Conservation (phyloP, 345 rosid genomes). For the Eucalyptus rudis region DNA sequence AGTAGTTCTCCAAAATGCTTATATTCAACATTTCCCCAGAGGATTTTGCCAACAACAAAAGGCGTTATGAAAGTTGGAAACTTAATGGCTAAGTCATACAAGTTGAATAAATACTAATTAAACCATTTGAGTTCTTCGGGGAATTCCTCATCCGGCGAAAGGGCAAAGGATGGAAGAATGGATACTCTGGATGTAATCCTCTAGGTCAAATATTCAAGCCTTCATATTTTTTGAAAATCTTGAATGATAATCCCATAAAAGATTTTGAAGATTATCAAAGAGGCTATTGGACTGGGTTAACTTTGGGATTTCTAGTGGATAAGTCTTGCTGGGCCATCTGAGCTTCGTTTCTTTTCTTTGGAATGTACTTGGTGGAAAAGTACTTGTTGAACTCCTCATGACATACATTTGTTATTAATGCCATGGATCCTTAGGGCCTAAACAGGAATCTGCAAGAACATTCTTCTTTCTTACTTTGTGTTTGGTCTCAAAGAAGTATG, state of each 20-base stretch:
- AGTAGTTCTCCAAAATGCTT: neutral
- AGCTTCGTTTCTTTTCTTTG: neutral
- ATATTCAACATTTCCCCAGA: neutral
- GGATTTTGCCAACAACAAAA: neutral
- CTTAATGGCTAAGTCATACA: neutral
- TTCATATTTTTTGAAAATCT: neutral
- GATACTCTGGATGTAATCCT: neutral
- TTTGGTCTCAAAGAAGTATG: neutral
- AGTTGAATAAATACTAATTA: neutral
- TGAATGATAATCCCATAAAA: neutral
- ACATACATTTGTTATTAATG: neutral
- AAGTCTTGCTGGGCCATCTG: neutral
- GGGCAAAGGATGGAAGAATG: neutral
- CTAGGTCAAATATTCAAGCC: neutral
- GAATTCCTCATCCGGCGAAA: too few relatives aligned
- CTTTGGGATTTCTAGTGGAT: neutral
- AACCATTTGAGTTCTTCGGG: neutral
- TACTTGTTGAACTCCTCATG: neutral
- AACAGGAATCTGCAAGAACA: neutral
- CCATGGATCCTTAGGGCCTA: neutral
- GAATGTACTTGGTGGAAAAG: neutral
- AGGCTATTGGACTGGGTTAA: neutral
- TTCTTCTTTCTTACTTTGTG: neutral
- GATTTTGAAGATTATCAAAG: neutral
- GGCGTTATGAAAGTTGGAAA: neutral